These are phyloP conservation scores for Mycena metata DNA, from an alignment of 768 basidiomycete genomes.

Conservation along the genomic window DNA sequence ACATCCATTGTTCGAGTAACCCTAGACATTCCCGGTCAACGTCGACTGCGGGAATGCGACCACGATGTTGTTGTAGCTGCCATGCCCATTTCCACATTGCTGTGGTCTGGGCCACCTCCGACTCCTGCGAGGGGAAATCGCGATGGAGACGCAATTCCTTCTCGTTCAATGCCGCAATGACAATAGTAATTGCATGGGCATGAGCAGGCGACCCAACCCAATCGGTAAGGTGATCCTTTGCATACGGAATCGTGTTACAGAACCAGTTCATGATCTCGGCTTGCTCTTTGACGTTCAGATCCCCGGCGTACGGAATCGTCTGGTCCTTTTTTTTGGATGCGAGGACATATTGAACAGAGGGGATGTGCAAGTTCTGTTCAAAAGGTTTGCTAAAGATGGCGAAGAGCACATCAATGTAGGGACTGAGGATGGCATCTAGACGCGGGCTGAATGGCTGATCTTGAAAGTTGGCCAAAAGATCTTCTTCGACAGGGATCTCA, in stretches of 20 bases:
- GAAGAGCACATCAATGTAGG: neutral
- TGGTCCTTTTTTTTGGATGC: neutral
- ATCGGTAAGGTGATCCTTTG: neutral
- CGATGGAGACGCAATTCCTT: no score
- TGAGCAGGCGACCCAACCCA: neutral
- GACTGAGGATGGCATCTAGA: neutral
- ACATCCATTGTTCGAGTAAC: neutral
- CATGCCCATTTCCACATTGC: no score
- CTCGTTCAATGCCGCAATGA: neutral
- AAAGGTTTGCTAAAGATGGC: neutral
- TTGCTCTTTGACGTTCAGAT: neutral
- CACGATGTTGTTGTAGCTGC: no score
- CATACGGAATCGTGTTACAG: neutral
- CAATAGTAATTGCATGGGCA: neutral
- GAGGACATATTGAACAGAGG: neutral
- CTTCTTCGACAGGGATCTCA: neutral
- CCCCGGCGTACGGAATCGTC: neutral
- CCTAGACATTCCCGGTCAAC: neutral
- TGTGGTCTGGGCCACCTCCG: no score
- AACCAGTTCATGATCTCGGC: constrained; percentile 1
- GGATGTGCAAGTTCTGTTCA: neutral
- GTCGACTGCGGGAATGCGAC: neutral
- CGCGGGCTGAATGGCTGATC: neutral
- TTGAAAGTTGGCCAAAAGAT: neutral
- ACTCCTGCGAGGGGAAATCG: no score